These are phyloP conservation scores for Pestalotiopsis sp. DNA, from an alignment of 2,329 filamentous ascomycete species.

Conservation along the genomic window DNA sequence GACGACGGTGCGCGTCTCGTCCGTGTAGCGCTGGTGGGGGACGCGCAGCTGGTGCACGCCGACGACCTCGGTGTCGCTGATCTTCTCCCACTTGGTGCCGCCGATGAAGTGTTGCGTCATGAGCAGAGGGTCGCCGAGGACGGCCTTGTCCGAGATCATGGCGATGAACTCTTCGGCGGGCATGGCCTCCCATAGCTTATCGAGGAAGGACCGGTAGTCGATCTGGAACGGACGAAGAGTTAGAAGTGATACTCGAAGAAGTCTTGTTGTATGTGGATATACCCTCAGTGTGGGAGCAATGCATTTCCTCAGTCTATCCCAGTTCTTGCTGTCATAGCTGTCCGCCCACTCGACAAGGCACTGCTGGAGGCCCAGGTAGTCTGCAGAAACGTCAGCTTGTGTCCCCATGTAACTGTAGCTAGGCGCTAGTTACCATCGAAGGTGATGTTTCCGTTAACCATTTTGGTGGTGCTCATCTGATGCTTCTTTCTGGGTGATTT, in stretches of 20 bases:
- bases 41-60: slow-evolving; percentile 66
- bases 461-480: slow-evolving; percentile 11
- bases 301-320: slow-evolving; percentile 59
- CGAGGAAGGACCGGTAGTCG: slow-evolving; percentile 70
- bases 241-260: slow-evolving; percentile 12
- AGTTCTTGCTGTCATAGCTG: slow-evolving; percentile 68
- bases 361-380: slow-evolving; percentile 33
- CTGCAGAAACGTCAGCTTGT: slow-evolving; percentile 17
- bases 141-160: slow-evolving; percentile 59
- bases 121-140: slow-evolving; percentile 63
- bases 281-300: slow-evolving; percentile 63
- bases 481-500: neutral
- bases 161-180: slow-evolving; percentile 61
- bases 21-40: slow-evolving; percentile 63
- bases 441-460: slow-evolving; percentile 18
- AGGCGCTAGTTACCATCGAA: slow-evolving; percentile 12
- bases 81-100: slow-evolving; percentile 58
- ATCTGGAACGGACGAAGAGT: slow-evolving; percentile 45
- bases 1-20: slow-evolving; percentile 48
- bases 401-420: neutral
- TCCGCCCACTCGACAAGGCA: slow-evolving; percentile 61
- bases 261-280: slow-evolving; percentile 21
- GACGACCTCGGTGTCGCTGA: slow-evolving; percentile 60
- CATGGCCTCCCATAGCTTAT: slow-evolving; percentile 65
- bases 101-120: slow-evolving; percentile 70